Percentiles rank a stretch among this genome's conserved stretches.
These are phyloP conservation scores for Plasmodium yoelii DNA, from an alignment of 169 alveolate genomes.

Conservation along the genomic window DNA sequence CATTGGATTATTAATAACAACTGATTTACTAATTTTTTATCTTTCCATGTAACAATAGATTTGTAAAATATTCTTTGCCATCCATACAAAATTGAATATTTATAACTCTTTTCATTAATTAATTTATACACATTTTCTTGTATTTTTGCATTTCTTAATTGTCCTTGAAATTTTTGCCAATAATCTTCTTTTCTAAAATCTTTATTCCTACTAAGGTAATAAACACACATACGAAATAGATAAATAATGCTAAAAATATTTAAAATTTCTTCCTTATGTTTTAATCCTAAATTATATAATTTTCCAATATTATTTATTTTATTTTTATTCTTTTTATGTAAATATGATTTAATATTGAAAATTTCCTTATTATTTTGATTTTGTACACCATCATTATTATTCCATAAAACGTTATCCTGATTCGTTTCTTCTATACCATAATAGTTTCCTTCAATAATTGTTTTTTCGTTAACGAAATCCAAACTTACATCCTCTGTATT, in stretches of 20 bases:
- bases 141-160: constrained; percentile 44
- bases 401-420: constrained; percentile 13
- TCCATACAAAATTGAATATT: constrained; percentile 80
- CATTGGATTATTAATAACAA: constrained; percentile 79
- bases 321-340: background rate
- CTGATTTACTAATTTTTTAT: constrained; percentile 48
- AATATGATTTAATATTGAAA: background rate
- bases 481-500: background rate
- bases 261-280: constrained; percentile 66
- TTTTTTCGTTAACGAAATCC: constrained; percentile 1
- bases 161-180: constrained; percentile 81
- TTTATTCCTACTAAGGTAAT: constrained; percentile 84
- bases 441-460: background rate
- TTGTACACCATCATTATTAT: constrained; percentile 5
- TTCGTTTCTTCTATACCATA: constrained; percentile 5
- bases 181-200: constrained; percentile 84
- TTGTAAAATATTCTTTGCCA: constrained; percentile 88
- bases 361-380: constrained; percentile 13
- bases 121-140: constrained; percentile 70
- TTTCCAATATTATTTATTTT: constrained; percentile 22
- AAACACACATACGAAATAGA: constrained; percentile 86
- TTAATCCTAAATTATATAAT: constrained; percentile 7
- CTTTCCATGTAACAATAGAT: constrained; percentile 71
- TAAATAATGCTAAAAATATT: constrained; percentile 80
- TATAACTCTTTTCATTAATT: constrained; percentile 79